These are phyloP conservation scores for Fraxinus velutina DNA, from an alignment of 305 asterid species.

Conservation along the genomic window DNA sequence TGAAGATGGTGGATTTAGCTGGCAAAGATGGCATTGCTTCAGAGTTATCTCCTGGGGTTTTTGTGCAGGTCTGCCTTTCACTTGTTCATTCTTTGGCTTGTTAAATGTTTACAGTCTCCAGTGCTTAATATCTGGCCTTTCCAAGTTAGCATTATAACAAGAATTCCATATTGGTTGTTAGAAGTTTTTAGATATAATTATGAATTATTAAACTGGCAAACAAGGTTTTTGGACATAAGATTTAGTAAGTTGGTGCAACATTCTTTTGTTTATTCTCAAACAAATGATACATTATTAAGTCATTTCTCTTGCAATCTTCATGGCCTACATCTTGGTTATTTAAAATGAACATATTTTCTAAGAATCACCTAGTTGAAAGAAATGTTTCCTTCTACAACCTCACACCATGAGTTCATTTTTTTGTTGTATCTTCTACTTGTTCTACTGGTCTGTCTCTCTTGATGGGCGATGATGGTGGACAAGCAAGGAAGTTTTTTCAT, in stretches of 20 bases:
- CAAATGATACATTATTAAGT: neutral
- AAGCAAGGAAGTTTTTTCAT: slow-evolving; percentile 11
- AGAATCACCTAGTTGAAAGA: neutral
- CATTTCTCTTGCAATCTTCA: neutral
- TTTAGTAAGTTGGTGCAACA: neutral
- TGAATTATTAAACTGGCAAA: slow-evolving; percentile 2
- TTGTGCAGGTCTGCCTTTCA: slow-evolving; percentile 62
- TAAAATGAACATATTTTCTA: neutral
- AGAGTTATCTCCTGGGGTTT: slow-evolving; percentile 84
- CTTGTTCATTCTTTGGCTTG: neutral
- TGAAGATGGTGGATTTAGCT: slow-evolving; percentile 71
- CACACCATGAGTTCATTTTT: neutral
- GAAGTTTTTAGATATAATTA: neutral
- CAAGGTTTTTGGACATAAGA: neutral
- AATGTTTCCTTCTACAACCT: neutral
- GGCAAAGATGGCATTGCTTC: slow-evolving; percentile 80
- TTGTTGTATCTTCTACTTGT: slow-evolving; percentile 2
- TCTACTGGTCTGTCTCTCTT: slow-evolving; percentile 14
- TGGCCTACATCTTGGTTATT: neutral
- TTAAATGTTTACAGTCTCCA: neutral
- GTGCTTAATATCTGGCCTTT: neutral
- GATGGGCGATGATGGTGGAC: slow-evolving; percentile 8
- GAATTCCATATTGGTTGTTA: slow-evolving; percentile 7
- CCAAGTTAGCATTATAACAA: slow-evolving; percentile 2
- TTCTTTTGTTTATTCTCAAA: neutral